A percentile compares a stretch with the other conserved stretches of the same genome.
These are phyloP conservation scores for Ogataea trehaloabstinens DNA, from an alignment of 805 yeast genomes.

Conservation along the genomic window DNA sequence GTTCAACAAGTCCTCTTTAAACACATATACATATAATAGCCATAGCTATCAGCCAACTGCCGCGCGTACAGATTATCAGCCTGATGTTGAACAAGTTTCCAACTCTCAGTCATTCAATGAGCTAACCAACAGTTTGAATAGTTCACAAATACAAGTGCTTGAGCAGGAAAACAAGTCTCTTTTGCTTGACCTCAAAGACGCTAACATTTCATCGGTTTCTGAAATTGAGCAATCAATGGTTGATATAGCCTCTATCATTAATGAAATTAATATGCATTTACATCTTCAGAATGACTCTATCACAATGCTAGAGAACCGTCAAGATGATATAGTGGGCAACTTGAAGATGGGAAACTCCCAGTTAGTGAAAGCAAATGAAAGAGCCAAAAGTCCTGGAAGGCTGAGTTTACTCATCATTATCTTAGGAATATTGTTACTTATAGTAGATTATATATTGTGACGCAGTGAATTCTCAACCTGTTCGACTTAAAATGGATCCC, in stretches of 20 bases:
- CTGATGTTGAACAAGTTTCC: constrained; percentile 5
- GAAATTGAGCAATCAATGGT: constrained; percentile 59
- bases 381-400: constrained; percentile 61
- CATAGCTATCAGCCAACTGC: constrained; percentile 3
- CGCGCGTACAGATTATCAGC: constrained; percentile 1
- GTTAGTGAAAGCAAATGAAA: constrained; percentile 62
- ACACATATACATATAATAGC: constrained; percentile 17
- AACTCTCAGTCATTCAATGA: constrained; percentile 36
- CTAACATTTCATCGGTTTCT: constrained; percentile 58
- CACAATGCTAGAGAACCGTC: constrained; percentile 58
- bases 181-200: constrained; percentile 51
- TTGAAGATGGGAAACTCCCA: constrained; percentile 70
- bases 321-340: constrained; percentile 63
- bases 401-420: constrained; percentile 54
- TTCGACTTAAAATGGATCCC: constrained; percentile 23
- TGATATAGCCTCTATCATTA: constrained; percentile 73
- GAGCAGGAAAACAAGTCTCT: constrained; percentile 58
- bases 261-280: constrained; percentile 71
- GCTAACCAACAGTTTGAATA: constrained; percentile 31
- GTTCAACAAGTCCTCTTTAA: constrained; percentile 31
- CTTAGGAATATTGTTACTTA: constrained; percentile 54
- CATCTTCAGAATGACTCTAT: constrained; percentile 72
- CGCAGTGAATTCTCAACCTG: not conserved
- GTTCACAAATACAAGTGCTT: constrained; percentile 57
- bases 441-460: constrained; percentile 47